Evolutionary conservation across 495 filamentous ascomycete species (phyloP), one percentile per base, ranked within the genome.

Genomic region (Pseudevernia furfuracea): DNA sequence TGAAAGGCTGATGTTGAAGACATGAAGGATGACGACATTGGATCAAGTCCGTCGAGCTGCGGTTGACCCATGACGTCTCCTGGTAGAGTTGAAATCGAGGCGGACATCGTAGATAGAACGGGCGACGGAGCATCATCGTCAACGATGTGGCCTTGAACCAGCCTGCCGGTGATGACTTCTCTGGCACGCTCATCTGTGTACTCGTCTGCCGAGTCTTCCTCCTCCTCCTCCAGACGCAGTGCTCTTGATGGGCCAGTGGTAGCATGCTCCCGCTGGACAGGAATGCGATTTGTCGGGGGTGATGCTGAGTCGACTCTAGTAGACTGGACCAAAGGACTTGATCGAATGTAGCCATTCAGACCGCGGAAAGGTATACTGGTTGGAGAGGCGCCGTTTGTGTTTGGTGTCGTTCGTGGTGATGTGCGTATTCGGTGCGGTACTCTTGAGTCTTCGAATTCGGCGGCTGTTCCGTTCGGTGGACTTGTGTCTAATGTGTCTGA

Each of bases 81-180:
- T 25, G 69, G 66, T 32, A 73, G 65, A 23, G 74, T 80, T 12
- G 76, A 75, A n/a, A 82, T 77, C 25, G 81, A 86, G 28, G 74
- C 78, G 25, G 81, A 84, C 62, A 82, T 76, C 7, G 84, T 83
- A 12, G 92, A 95, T 10, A 84, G 79, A 30, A 82, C 76, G 19
- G 88, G 85, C 12, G 89, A 91, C n/a, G 87, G 87, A 70, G 91
- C 91, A 72, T 96, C 87, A 74, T 98, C 94, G 59, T 96, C 88
- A 19, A 98, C 95, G 70, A 98, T 89, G 71, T 97, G 94, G 23
- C 94, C 94, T 66, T 97, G 92, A n/a, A 97, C 83, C 41, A 98
- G 79, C 39, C 94, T 85, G 39, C 91, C 95, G 48, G 92, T 93
- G 52, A 91, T 92, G 46, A 98, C 92, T 73, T 97, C 91, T 48